Conservation (phyloP, 2,329 filamentous ascomycete genomes). For the Graphilbum fragrans region DNA sequence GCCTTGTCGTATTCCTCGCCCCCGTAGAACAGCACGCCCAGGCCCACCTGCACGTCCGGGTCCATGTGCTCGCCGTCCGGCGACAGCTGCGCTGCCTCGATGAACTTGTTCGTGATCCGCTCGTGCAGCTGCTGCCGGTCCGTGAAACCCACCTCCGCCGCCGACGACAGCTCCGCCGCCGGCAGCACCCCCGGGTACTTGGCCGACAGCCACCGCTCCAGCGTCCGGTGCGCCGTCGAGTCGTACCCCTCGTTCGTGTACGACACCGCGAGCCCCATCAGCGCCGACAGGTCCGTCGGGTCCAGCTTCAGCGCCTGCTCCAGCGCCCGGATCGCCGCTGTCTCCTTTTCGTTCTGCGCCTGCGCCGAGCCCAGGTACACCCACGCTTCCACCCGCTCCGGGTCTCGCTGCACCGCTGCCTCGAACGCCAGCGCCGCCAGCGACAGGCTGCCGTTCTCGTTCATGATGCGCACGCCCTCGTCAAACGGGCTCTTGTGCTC, state of each 20-base stretch:
- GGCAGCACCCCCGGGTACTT: constrained; percentile 81
- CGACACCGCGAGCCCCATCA: constrained; percentile 92
- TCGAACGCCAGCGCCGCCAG: constrained; percentile 91
- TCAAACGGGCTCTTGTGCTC: constrained; percentile 76
- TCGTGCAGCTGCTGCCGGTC: constrained; percentile 83
- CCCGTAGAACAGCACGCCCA: constrained; percentile 95
- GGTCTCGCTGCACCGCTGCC: constrained; percentile 82
- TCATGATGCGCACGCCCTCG: constrained; percentile 86
- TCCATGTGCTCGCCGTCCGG: constrained; percentile 94
- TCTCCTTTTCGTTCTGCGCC: constrained; percentile 97
- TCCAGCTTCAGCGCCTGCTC: constrained; percentile 86
- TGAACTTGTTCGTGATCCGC: constrained; percentile 82
- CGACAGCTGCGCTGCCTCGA: constrained; percentile 81
- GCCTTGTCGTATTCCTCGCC: constrained; percentile 97
- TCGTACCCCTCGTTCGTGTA: constrained; percentile 99
- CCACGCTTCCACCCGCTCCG: constrained; percentile 85
- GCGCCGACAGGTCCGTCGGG: constrained; percentile 70
- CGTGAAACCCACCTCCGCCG: constrained; percentile 84
- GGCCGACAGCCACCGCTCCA: constrained; percentile 92
- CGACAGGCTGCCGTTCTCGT: constrained; percentile 85
- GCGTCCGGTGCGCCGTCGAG: constrained; percentile 86
- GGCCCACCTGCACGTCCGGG: constrained; percentile 91
- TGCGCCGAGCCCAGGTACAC: constrained; percentile 83
- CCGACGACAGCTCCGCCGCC: constrained; percentile 57
- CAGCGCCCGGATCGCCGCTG: constrained; percentile 83